Conservation (phyloP, 2,329 filamentous ascomycete genomes). For the Elsinoe australis region DNA sequence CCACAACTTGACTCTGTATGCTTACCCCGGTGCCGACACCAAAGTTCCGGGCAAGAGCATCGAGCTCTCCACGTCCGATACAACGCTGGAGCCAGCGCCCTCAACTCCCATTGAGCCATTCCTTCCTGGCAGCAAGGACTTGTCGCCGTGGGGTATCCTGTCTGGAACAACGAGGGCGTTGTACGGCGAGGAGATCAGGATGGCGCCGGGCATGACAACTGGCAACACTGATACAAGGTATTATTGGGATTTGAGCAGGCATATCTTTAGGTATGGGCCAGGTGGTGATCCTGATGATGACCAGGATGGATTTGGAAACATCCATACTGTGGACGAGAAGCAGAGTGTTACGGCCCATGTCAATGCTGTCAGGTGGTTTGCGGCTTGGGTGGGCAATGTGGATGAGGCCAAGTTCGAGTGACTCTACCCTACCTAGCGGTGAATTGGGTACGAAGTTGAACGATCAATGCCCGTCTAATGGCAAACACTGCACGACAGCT, state of each 20-base stretch:
- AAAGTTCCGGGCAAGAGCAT: constrained; percentile 26
- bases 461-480: too few relatives aligned
- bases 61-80: constrained; percentile 24
- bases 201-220: constrained; percentile 32
- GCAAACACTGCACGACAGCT: too few relatives aligned
- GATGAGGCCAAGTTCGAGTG: constrained; percentile 35
- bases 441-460: neutral
- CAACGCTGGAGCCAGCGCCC: constrained; percentile 29
- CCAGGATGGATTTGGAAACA: constrained; percentile 25
- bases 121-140: constrained; percentile 25
- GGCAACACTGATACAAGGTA: constrained; percentile 32
- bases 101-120: constrained; percentile 32
- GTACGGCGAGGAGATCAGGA: constrained; percentile 36
- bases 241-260: constrained; percentile 31
- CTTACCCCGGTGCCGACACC: constrained; percentile 39
- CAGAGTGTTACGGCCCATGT: constrained; percentile 36
- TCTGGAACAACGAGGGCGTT: constrained; percentile 39
- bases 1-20: constrained; percentile 43
- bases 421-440: neutral
- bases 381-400: constrained; percentile 38
- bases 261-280: constrained; percentile 33
- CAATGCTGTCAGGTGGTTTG: constrained; percentile 39
- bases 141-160: constrained; percentile 31
- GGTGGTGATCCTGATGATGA: constrained; percentile 28
- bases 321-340: constrained; percentile 31